These are phyloP conservation scores for Persicaria tinctoria DNA, from an alignment of 148 eudicot genomes.

Conservation along the genomic window DNA sequence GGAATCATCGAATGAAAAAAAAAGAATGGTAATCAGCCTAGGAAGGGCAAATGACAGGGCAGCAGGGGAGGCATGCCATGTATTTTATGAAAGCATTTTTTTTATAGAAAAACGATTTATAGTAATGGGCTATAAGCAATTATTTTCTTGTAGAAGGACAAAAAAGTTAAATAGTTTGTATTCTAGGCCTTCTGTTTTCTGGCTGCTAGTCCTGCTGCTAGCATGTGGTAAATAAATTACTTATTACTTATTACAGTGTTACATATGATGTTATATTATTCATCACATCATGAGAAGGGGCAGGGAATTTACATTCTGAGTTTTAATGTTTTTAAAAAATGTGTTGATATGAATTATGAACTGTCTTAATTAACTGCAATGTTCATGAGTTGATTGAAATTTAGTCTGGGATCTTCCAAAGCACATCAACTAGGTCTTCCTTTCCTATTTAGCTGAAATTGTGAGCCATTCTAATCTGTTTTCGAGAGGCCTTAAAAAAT, in stretches of 20 bases:
- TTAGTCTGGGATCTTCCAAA: background rate
- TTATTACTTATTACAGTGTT: background rate
- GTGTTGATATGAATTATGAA: background rate
- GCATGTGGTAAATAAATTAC: background rate
- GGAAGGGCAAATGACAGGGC: background rate
- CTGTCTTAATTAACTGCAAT: background rate
- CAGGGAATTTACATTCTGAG: background rate
- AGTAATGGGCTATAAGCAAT: background rate
- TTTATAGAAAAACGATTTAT: background rate
- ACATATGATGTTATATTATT: background rate
- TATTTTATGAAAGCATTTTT: too few species aligned
- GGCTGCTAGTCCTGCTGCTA: background rate
- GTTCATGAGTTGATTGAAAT: background rate
- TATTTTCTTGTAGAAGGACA: too few species aligned
- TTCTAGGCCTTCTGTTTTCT: background rate
- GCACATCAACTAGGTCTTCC: background rate
- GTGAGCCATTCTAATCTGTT: background rate
- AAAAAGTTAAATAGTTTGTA: background rate
- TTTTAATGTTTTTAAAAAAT: background rate
- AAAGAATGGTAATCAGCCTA: too few species aligned
- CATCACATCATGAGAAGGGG: background rate
- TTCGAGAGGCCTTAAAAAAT: background rate
- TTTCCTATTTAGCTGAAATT: background rate
- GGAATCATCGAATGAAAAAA: too few species aligned
- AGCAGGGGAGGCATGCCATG: too few species aligned